These are phyloP conservation scores for Marchantia polymorpha DNA, from an alignment of 225 moss, liverwort and hornwort genomes.

Conservation along the genomic window DNA sequence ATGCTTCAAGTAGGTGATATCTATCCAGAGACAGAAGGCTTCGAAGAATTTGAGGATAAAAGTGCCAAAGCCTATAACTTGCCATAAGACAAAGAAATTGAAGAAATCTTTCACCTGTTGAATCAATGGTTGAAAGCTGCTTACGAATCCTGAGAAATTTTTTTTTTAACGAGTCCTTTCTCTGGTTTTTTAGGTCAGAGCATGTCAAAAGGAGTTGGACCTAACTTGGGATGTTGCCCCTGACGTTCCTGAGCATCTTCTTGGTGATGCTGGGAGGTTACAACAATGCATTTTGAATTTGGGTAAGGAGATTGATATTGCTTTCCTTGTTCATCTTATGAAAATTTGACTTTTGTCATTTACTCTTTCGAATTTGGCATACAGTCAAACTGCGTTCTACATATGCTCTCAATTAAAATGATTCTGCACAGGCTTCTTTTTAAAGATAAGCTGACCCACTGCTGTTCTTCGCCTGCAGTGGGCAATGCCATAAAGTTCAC, in stretches of 20 bases:
- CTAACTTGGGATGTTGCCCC: slow-evolving; percentile 77
- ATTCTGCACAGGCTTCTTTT: background rate
- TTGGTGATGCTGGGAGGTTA: slow-evolving; percentile 84
- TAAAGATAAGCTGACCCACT: background rate
- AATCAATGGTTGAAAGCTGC: too few species aligned
- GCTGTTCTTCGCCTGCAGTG: slow-evolving; percentile 50
- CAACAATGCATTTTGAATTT: slow-evolving; percentile 93
- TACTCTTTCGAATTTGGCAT: background rate
- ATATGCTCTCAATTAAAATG: background rate
- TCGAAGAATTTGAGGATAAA: background rate
- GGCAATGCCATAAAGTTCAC: slow-evolving; percentile 90
- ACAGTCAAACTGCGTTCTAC: background rate
- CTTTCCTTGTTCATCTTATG: background rate
- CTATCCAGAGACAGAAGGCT: background rate
- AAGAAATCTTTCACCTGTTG: too few species aligned
- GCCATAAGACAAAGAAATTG: too few species aligned
- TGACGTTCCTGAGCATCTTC: slow-evolving; percentile 67
- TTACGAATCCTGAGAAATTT: too few species aligned
- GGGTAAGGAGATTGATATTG: slow-evolving; percentile 35
- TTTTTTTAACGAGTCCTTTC: background rate
- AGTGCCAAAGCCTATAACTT: background rate
- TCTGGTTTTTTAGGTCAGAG: slow-evolving; percentile 57
- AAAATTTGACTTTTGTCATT: background rate
- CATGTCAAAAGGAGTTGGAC: slow-evolving; percentile 80
- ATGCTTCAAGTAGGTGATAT: slow-evolving; percentile 72